These are phyloP conservation scores for Chlorella sp. DNA, from an alignment of 139 green algal genomes.

Conservation along the genomic window DNA sequence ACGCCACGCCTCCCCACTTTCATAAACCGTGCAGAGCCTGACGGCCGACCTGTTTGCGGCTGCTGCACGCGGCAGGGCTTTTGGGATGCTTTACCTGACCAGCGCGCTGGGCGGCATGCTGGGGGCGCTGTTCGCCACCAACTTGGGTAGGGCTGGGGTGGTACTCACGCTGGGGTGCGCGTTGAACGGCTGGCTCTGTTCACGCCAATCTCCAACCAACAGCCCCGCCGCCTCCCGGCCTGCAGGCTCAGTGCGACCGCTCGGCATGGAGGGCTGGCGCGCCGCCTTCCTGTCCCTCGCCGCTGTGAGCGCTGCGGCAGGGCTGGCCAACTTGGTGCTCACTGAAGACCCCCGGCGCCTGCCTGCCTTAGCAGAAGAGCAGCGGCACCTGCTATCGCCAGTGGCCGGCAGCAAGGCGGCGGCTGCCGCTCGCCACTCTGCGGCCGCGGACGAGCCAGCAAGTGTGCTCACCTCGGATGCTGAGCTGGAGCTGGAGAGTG, in stretches of 20 bases:
- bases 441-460: background rate
- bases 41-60: constrained; percentile 68
- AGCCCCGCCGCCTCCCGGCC: no score
- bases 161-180: no score
- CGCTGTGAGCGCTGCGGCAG: constrained; percentile 49
- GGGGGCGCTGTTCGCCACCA: constrained; percentile 78
- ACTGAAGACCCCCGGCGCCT: constrained; percentile 41
- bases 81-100: constrained; percentile 73
- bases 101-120: constrained; percentile 59
- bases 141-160: constrained; percentile 61
- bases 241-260: constrained; percentile 27
- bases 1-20: no score
- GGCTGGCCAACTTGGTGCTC: constrained; percentile 46
- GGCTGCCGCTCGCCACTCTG: background rate
- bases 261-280: constrained; percentile 75
- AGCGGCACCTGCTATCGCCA: background rate
- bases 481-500: background rate
- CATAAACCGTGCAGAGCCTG: constrained; percentile 56
- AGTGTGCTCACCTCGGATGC: background rate
- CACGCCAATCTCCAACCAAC: no score
- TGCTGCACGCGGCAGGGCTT: constrained; percentile 63
- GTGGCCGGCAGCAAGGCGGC: no score
- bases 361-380: background rate
- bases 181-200: no score
- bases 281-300: constrained; percentile 70